These are phyloP conservation scores for Mucor velutinosus DNA, from an alignment of 371 early-diverging fungal species.

Conservation along the genomic window DNA sequence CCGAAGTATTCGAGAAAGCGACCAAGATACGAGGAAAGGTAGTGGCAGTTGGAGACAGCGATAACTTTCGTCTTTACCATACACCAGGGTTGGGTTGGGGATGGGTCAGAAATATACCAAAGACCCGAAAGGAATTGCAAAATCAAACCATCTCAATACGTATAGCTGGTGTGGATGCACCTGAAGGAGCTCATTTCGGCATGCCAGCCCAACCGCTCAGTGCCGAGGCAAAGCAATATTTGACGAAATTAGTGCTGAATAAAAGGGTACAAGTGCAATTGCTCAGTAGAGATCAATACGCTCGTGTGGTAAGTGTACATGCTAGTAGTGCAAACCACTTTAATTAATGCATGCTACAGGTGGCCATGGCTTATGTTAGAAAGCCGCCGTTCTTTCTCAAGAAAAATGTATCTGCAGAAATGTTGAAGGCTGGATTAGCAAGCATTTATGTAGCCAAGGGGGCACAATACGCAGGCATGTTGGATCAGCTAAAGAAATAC, in stretches of 20 bases:
- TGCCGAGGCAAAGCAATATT: constrained; percentile 61
- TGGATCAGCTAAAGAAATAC: constrained; percentile 45
- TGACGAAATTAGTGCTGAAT: constrained; percentile 49
- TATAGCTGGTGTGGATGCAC: constrained; percentile 81
- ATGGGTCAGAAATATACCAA: constrained; percentile 54
- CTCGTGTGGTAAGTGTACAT: constrained; percentile 56
- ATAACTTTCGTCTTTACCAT: constrained; percentile 66
- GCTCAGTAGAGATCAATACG: constrained; percentile 67
- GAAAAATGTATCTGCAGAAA: constrained; percentile 70
- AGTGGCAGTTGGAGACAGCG: constrained; percentile 63
- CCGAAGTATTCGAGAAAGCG: constrained; percentile 40
- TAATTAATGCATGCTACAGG: constrained; percentile 24
- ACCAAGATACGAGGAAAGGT: constrained; percentile 50
- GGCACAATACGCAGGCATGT: constrained; percentile 66
- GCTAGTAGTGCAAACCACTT: background rate
- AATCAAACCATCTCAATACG: constrained; percentile 67
- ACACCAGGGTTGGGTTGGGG: constrained; percentile 66
- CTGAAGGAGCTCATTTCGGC: constrained; percentile 75
- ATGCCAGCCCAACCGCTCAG: constrained; percentile 73
- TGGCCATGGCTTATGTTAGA: constrained; percentile 67
- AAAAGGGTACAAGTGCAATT: constrained; percentile 58
- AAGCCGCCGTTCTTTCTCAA: constrained; percentile 40
- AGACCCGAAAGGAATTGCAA: constrained; percentile 51
- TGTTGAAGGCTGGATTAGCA: constrained; percentile 70
- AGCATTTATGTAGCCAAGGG: constrained; percentile 69